These are phyloP conservation scores for Dalbergia cochinchinensis DNA, from an alignment of 306 rosid genomes.

Conservation along the genomic window DNA sequence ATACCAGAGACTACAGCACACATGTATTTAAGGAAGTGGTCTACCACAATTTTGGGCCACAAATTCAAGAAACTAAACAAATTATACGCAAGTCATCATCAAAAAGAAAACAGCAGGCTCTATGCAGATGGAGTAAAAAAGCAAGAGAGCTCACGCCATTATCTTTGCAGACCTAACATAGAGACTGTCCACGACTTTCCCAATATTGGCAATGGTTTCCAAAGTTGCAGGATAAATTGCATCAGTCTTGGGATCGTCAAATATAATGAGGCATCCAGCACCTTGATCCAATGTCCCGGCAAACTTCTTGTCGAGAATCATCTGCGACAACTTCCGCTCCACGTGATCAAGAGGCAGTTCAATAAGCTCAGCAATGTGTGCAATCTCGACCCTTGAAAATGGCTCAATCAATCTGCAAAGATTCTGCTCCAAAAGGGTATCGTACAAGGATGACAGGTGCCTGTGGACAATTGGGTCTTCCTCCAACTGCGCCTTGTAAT, in stretches of 20 bases:
- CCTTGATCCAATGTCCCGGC: slow-evolving; percentile 97
- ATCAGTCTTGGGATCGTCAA: slow-evolving; percentile 66
- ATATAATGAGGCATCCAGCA: slow-evolving; percentile 73
- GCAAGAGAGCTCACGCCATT: slow-evolving; percentile 66
- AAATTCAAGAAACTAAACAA: slow-evolving; percentile 24
- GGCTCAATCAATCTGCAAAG: slow-evolving; percentile 96
- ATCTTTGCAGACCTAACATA: slow-evolving; percentile 95
- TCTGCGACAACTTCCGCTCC: slow-evolving; percentile 67
- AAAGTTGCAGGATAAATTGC: slow-evolving; percentile 71
- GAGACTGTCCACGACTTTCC: slow-evolving; percentile 95
- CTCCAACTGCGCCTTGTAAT: slow-evolving; percentile 85
- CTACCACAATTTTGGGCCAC: slow-evolving; percentile 31
- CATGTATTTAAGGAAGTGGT: not conserved
- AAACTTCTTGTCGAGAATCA: slow-evolving; percentile 70
- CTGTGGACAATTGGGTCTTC: slow-evolving; percentile 98
- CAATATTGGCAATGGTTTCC: slow-evolving; percentile 85
- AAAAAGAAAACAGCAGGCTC: slow-evolving; percentile 35
- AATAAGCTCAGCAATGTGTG: slow-evolving; percentile 84
- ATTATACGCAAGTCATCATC: slow-evolving; percentile 40
- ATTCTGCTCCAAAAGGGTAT: slow-evolving; percentile 91
- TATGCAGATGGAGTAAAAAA: slow-evolving; percentile 10
- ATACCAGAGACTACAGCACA: not conserved
- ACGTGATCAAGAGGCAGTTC: slow-evolving; percentile 79
- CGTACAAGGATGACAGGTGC: slow-evolving; percentile 86
- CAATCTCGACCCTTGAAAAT: slow-evolving; percentile 94